Conservation (phyloP, 2,329 filamentous ascomycete species). For the Pseudodiploospora longispora region DNA sequence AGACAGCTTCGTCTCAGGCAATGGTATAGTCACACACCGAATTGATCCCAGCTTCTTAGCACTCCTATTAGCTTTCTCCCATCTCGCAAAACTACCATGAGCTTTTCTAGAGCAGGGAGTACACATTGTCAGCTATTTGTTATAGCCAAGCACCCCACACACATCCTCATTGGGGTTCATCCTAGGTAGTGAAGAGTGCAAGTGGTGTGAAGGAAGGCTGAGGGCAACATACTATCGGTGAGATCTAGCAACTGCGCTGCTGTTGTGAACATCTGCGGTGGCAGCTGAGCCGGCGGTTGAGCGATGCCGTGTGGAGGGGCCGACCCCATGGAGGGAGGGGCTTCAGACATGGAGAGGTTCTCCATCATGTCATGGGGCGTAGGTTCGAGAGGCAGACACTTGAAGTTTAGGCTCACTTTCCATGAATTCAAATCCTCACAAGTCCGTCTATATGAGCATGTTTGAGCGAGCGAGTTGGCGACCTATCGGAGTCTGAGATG, state of each 20-base stretch:
- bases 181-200: not conserved
- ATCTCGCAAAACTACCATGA: conserved; percentile 84
- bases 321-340: conserved; percentile 32
- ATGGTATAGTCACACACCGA: conserved; percentile 54
- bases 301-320: conserved; percentile 20
- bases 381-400: not conserved
- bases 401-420: conserved; percentile 1
- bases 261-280: conserved; percentile 97
- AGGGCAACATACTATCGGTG: conserved; percentile 73
- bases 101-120: conserved; percentile 61
- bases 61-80: conserved; percentile 91
- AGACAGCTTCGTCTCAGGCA: not conserved
- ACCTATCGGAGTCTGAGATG: too few relatives aligned
- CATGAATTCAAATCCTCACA: conserved; percentile 1
- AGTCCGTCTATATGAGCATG: conserved; percentile 6
- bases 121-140: too few relatives aligned
- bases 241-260: conserved; percentile 91
- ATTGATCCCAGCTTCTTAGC: conserved; percentile 93
- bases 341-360: conserved; percentile 43
- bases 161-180: not conserved
- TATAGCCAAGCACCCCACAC: too few relatives aligned
- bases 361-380: conserved; percentile 36
- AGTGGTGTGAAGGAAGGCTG: too few relatives aligned
- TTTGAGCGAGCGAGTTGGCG: not conserved
- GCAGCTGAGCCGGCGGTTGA: conserved; percentile 55